Percentiles rank a stretch among this genome's conserved stretches.
phyloP scores from a whole-genome alignment of 805 yeast species.

The Candida tallmaniae region DNA sequence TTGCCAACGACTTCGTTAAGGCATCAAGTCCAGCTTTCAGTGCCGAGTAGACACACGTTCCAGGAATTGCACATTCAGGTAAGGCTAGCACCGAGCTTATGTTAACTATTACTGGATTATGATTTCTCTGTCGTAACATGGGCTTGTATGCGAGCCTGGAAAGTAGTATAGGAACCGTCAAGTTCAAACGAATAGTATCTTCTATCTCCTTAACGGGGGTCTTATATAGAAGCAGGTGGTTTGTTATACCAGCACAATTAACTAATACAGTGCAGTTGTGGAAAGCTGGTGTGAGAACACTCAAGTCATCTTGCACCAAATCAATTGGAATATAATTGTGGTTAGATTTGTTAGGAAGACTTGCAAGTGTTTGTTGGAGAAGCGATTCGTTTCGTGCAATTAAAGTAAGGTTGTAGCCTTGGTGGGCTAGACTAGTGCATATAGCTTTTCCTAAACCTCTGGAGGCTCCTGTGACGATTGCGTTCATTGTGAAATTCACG shows the following conservation, averaged over 20 bases:
- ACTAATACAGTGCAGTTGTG: slow-evolving; percentile 34
- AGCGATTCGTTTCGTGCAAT: slow-evolving; percentile 31
- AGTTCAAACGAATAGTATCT: slow-evolving; percentile 48
- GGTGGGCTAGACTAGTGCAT: slow-evolving; percentile 20
- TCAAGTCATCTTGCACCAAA: slow-evolving; percentile 7
- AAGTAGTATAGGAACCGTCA: slow-evolving; percentile 57
- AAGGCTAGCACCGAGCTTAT: slow-evolving; percentile 61
- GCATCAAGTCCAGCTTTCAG: slow-evolving; percentile 68
- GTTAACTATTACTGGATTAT: slow-evolving; percentile 46
- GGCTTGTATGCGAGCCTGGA: slow-evolving; percentile 48
- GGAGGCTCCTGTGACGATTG: slow-evolving; percentile 39
- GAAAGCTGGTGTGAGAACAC: slow-evolving; percentile 2
- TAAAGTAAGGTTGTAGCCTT: slow-evolving; percentile 29
- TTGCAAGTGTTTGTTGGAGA: slow-evolving; percentile 18
- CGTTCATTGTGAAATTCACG: slow-evolving; percentile 14
- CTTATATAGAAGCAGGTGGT: slow-evolving; percentile 44
- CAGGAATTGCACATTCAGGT: slow-evolving; percentile 35
- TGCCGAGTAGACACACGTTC: slow-evolving; percentile 64
- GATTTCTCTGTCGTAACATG: slow-evolving; percentile 38
- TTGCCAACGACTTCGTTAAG: slow-evolving; percentile 54
- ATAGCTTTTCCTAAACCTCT: slow-evolving; percentile 34
- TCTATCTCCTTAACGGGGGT: slow-evolving; percentile 40
- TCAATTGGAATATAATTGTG: slow-evolving; percentile 12
- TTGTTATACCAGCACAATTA: slow-evolving; percentile 68
- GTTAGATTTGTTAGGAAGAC: slow-evolving; percentile 4